phyloP scores from a whole-genome alignment of 1,284 basidiomycete genomes.

The Ceratobasidium papillatum region DNA sequence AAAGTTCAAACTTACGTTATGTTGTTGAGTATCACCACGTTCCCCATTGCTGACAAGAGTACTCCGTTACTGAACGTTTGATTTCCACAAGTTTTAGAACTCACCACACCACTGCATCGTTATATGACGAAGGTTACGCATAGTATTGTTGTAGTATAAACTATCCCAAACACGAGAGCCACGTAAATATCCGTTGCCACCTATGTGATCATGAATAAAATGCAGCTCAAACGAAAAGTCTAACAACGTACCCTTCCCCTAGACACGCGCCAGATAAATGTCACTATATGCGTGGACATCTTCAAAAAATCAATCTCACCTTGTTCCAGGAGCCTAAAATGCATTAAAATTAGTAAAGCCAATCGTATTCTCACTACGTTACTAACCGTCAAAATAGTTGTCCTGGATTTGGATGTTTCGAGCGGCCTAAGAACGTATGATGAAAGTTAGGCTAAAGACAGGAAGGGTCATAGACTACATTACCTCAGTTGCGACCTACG shows the following conservation, averaged over 20 bases:
- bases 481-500: constrained; percentile 40
- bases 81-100: not conserved
- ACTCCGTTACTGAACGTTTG: not conserved
- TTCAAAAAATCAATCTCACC: not conserved
- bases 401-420: constrained; percentile 41
- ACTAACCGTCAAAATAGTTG: constrained; percentile 42
- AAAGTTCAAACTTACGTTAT: constrained; percentile 26
- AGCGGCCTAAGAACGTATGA: constrained; percentile 3
- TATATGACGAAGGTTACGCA: constrained; percentile 36
- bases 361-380: not conserved
- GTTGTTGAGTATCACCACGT: constrained; percentile 40
- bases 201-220: not conserved
- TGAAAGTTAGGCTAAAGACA: not conserved
- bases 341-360: not conserved
- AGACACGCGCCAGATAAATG: not conserved
- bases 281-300: constrained; percentile 20
- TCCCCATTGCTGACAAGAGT: constrained; percentile 35
- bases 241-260: constrained; percentile 24
- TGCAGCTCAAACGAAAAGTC: not conserved
- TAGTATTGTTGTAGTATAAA: constrained; percentile 40
- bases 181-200: constrained; percentile 41
- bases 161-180: constrained; percentile 42
- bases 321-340: constrained; percentile 42
- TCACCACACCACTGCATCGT: constrained; percentile 41
- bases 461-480: not conserved